Evolutionary conservation across 176 grass and related monocot species (phyloP), one percentile per base, ranked within the genome.

Genomic region (Ensete glaucum): DNA sequence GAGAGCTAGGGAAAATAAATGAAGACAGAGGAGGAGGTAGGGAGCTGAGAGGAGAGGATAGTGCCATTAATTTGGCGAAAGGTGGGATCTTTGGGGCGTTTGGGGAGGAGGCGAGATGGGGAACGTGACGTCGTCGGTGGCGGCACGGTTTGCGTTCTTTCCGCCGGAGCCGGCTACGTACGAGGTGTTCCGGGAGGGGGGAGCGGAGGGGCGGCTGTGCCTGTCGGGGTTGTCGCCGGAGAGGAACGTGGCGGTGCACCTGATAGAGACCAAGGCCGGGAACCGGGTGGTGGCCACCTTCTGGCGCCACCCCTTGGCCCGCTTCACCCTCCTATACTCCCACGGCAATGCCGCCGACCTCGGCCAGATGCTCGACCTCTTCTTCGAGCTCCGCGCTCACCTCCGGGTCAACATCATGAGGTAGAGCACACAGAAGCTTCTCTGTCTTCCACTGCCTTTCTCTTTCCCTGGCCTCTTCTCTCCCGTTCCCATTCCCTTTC

Each of bases 301-400:
- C 88, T 91, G 86, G 86, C 81, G 86, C 13, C 84, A 96, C 76
- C 92, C 92, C 52, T 5, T 79, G 34, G 92, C 88, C 24, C 80
- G 81, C 10, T 81, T 96, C 73, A 96, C 88, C 52, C 34, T 43
- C 34, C 34, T 43, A 5, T 43, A 43, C 34, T 43, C 34, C 34
- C 34, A 43, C 3, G 34, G 34, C 34, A 43, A 43, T 43, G 34
- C 34, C 4, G 34, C 34, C 4, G 34, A 43, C 34, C 34, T 43
- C 34, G 34, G 34, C 34, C 34, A 43, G 34, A 43, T 43, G 34
- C 34, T 43, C 34, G 34, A 43, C 34, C 34, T 43, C 4, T 43
- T 43, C 34, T 43, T 43, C 34, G 34, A 43, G 34, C 34, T 43
- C 34, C 34, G 34, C 34, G 34, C 34, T 43, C 34, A 43, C 4